Evolutionary conservation across 2,329 filamentous ascomycete genomes (phyloP).

Genomic region (Aureobasidium sp.): DNA sequence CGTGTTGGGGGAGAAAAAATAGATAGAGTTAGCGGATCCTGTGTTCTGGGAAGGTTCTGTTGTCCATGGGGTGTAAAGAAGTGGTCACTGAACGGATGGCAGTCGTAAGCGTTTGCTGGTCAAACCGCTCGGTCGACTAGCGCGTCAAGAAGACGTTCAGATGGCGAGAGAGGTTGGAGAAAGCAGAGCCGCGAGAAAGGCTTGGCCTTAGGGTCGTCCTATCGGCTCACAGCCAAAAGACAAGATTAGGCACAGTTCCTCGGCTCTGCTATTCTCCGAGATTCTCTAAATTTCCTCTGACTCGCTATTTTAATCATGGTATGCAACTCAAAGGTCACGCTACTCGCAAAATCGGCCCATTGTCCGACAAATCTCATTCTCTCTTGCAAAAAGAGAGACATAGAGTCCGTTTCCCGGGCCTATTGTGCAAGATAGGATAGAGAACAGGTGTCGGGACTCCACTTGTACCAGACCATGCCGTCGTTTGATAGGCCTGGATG

Average conservation of each 20-base stretch:
- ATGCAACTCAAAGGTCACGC: not conserved
- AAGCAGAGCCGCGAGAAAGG: slow-evolving; percentile 3
- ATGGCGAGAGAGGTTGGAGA: slow-evolving; percentile 4
- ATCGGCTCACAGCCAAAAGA: not conserved
- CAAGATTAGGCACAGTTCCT: not conserved
- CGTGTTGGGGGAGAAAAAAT: not conserved
- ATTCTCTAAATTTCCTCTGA: slow-evolving; percentile 11
- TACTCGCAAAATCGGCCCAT: not conserved
- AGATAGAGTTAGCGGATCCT: not conserved
- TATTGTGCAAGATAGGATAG: not conserved
- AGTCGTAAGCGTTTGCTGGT: not conserved
- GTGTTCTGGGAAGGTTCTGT: not conserved
- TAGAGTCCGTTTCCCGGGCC: not conserved
- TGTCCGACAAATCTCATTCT: not conserved
- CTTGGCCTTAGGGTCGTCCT: not conserved
- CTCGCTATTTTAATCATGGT: not conserved
- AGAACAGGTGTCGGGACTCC: slow-evolving; percentile 1
- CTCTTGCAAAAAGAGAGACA: not conserved
- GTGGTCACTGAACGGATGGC: not conserved
- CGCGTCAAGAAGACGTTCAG: not conserved
- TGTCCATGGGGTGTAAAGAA: slow-evolving; percentile 27
- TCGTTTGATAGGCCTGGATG: slow-evolving; percentile 8
- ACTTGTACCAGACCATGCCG: not conserved
- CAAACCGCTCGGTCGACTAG: slow-evolving; percentile 1
- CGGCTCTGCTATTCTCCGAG: not conserved